A percentile compares a stretch with the other conserved stretches of the same genome.
Conservation (phyloP, 306 rosid species). For the Quercus berberidifolia region DNA sequence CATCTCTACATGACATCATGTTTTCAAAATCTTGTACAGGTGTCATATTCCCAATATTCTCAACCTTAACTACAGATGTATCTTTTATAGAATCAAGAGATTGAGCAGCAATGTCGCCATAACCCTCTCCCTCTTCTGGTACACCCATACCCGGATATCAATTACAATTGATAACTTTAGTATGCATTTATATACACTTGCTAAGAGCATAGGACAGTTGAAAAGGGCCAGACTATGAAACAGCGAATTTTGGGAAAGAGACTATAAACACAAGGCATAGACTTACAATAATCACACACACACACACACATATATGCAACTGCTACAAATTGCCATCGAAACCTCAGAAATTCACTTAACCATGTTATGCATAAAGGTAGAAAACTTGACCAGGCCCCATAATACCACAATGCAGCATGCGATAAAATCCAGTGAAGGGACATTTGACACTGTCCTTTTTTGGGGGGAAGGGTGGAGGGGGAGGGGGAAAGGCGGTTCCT, state of each 20-base stretch:
- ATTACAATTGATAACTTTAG: not conserved
- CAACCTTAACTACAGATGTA: no score
- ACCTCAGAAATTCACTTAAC: not conserved
- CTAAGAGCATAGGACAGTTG: not conserved
- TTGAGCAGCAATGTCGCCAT: constrained; percentile 35
- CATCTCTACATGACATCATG: constrained; percentile 66
- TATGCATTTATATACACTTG: not conserved
- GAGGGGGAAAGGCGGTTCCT: not conserved
- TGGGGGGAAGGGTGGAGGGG: no score
- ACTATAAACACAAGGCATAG: not conserved
- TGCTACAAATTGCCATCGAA: not conserved
- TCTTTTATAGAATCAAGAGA: constrained; percentile 22
- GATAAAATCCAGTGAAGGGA: not conserved
- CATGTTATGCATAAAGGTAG: not conserved
- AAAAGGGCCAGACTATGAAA: not conserved
- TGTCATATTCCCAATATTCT: constrained; percentile 50
- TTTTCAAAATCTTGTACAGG: constrained; percentile 83
- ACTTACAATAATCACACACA: not conserved
- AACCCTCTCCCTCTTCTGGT: constrained; percentile 47
- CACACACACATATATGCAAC: not conserved
- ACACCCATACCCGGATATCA: constrained; percentile 69
- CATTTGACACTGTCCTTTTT: no score
- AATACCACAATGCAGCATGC: not conserved
- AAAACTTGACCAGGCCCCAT: not conserved
- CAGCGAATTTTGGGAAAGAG: not conserved